Evolutionary conservation across 2,329 filamentous ascomycete species (phyloP).

Genomic region (Akanthomyces lecanii): DNA sequence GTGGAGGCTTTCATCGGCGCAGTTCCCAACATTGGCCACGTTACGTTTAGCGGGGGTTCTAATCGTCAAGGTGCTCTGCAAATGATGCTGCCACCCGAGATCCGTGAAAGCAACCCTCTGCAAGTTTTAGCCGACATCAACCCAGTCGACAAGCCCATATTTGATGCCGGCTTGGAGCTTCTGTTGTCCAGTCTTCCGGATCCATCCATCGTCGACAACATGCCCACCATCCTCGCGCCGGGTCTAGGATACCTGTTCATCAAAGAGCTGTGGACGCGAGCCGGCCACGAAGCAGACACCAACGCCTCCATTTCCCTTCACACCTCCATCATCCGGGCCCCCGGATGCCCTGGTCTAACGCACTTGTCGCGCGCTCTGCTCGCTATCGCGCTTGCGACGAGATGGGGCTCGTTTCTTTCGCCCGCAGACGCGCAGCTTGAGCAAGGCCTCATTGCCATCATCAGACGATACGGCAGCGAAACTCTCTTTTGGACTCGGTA

Average conservation of each 20-base stretch:
- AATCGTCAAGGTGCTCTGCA: conserved; percentile 82
- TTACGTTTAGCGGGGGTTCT: conserved; percentile 82
- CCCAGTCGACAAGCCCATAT: conserved; percentile 25
- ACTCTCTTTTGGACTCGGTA: conserved; percentile 52
- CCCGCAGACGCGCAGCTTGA: conserved; percentile 44
- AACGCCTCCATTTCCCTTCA: conserved; percentile 70
- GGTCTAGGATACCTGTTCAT: conserved; percentile 44
- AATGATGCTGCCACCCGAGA: conserved; percentile 56
- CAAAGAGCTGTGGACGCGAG: conserved; percentile 47
- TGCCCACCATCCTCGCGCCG: conserved; percentile 40
- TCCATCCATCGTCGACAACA: conserved; percentile 30
- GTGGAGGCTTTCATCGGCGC: conserved; percentile 69
- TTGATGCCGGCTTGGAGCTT: conserved; percentile 35
- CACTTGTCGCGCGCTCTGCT: conserved; percentile 69
- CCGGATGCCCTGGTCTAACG: conserved; percentile 67
- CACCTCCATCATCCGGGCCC: conserved; percentile 62
- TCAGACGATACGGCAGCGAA: conserved; percentile 34
- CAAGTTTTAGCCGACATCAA: conserved; percentile 30
- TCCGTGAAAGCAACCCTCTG: conserved; percentile 65
- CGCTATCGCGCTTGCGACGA: conserved; percentile 65
- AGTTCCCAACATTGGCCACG: conserved; percentile 65
- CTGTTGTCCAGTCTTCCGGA: conserved; percentile 42
- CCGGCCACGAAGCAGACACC: conserved; percentile 44
- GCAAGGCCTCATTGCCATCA: conserved; percentile 38
- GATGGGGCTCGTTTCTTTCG: conserved; percentile 64